Evolutionary conservation across 768 basidiomycete genomes (phyloP), one percentile per base, ranked within the genome.

Genomic region (Boletus barrowsii): DNA sequence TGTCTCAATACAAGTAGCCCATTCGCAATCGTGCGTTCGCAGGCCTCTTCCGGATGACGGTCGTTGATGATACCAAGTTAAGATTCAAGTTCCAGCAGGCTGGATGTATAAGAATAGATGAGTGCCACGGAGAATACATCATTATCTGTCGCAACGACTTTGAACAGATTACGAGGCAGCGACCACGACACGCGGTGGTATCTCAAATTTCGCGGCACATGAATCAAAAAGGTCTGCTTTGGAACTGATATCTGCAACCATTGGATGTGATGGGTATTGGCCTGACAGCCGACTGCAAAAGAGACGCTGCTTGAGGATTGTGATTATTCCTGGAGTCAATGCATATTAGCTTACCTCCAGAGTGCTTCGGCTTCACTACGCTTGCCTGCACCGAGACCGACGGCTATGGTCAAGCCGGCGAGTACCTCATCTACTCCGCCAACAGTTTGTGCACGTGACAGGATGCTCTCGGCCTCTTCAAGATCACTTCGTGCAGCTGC

Each of bases 401-500:
- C 76, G 7, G 83, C 85, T 45, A 89, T 86, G 3, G 79, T 76
- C 64, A 78, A 76, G 1, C 83, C 89, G 8, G 87, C 88, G 41
- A 87, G 73, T 14, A 89, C 77, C 64, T 92, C 90, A 37, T 61
- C 61, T 43, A 79, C 69, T 61, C 88, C 83, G 10, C 62, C 60
- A 22, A 64, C 57, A n/a, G 70, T 55, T 36, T 63, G 63, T 10
- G 68, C 79, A 61, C 83, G 84, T 43, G 76, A 72, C 22, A 87
- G 67, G 13, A 68, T 39, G 22, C 55, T 44, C 46, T 59, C 59
- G 0, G 89, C 83, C 67, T 92, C 90, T 59, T 90, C 87, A 49
- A 93, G 69, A 64, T 90, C 89, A 4, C 87, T 89, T 68, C 83
- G 84, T n/a, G 90, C 90, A 51, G 83, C 87, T 22, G 76, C 72